Base-by-base conservation (phyloP, 192 early-diverging fungal genomes). In the Gonapodya sp. region DNA sequence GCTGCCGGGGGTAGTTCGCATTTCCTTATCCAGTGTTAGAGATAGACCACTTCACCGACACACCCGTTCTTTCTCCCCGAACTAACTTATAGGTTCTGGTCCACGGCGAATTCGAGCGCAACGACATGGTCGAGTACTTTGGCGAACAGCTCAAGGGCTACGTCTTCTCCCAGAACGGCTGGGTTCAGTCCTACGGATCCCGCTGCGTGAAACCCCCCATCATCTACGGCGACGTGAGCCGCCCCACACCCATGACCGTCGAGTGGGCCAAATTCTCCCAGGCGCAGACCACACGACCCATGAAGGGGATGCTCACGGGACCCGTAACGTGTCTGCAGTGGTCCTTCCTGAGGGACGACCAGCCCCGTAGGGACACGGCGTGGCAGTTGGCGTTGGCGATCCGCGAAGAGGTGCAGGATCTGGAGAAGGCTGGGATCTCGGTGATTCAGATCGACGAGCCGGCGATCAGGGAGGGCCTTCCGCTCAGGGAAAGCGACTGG, bases 221-320 rank as follows among this genome's bases (percentile, higher is more conserved):
- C 78, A 97, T 99, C 86, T 98, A 92, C 84, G 97, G 97, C 84
- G 97, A 99, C 87, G 95, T 99, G 75, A 89, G 89, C 79, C 95
- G 96, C 75, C 94, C 94, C 36, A 85, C 88, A 46, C 90, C 96
- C 73, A 99, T 99, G 96, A 99, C 97, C 32, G 93, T 98, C 81
- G 91, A 91, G 35, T 90, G 92, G 88, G 91, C 92, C 31, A 86
- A 83, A 80, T 97, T 95, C 82, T 94, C 97, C 73, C 96, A 99
- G 89, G 90, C 91, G 36, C 88, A 95, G 81, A 97, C 96, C 87
- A 84, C 82, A 36, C 93, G 93, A 85, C 95, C 95, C 80, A 93
- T 99, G 93, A 99, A 99, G 92, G 97, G 96, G 84, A 99, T 99
- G 97, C 92, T 99, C 79, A 99, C 97, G 35, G 97, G 97, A 34